A percentile compares a stretch with the other conserved stretches of the same genome.
Conservation (phyloP, 805 yeast genomes). For the Barnettozyma californica region DNA sequence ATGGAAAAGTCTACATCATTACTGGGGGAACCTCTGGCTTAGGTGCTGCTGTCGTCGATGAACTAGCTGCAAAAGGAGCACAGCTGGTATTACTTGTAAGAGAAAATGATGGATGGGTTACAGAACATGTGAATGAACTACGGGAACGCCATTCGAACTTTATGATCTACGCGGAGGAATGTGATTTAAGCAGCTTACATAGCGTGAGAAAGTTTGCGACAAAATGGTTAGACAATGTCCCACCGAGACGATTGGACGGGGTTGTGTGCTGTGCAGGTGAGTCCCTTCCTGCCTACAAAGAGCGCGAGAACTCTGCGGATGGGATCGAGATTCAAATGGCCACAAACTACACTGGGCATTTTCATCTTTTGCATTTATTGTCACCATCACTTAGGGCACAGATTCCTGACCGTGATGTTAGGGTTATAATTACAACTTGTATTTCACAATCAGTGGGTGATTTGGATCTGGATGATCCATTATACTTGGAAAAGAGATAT, state of each 20-base stretch:
- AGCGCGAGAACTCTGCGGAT: constrained; percentile 65
- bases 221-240: constrained; percentile 84
- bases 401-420: constrained; percentile 91
- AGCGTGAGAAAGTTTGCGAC: constrained; percentile 89
- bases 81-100: constrained; percentile 74
- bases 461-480: constrained; percentile 54
- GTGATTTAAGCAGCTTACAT: constrained; percentile 70
- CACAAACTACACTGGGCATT: constrained; percentile 75
- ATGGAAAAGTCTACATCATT: constrained; percentile 77
- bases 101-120: constrained; percentile 61
- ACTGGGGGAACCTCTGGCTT: constrained; percentile 95
- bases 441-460: constrained; percentile 69
- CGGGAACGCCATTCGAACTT: constrained; percentile 65
- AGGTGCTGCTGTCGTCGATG: constrained; percentile 71
- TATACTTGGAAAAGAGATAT: constrained; percentile 57
- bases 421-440: constrained; percentile 77
- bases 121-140: constrained; percentile 74
- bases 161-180: constrained; percentile 84
- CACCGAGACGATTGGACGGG: constrained; percentile 90
- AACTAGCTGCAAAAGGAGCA: constrained; percentile 79
- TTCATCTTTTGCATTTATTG: constrained; percentile 70
- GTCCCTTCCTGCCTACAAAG: constrained; percentile 59
- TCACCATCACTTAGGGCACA: constrained; percentile 84
- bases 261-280: constrained; percentile 86
- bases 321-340: constrained; percentile 87